phyloP scores from a whole-genome alignment of 2,329 filamentous ascomycete genomes.

The Fusarium hostae region DNA sequence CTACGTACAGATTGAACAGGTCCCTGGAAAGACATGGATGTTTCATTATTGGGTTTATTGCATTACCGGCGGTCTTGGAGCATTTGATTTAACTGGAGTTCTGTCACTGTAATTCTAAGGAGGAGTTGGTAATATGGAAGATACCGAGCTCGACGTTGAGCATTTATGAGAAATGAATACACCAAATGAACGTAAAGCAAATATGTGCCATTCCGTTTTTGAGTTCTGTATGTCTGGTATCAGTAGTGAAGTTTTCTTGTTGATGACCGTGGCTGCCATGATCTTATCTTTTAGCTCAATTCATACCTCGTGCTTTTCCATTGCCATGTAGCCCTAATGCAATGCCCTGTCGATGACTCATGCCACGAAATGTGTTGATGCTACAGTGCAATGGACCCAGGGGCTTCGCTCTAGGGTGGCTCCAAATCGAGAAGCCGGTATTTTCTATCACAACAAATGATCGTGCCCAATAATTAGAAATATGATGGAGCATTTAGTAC shows the following conservation, averaged over 20 bases:
- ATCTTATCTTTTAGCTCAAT: too few relatives aligned
- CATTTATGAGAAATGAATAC: slow-evolving; percentile 35
- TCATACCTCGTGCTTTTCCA: neutral
- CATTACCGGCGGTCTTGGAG: slow-evolving; percentile 16
- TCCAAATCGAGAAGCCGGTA: neutral
- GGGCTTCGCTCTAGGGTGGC: neutral
- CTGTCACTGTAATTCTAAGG: neutral
- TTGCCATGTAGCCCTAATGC: neutral
- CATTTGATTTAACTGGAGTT: slow-evolving; percentile 15
- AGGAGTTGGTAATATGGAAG: neutral
- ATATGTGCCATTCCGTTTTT: neutral
- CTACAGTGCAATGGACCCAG: neutral
- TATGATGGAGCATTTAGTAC: neutral
- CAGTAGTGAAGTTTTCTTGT: neutral
- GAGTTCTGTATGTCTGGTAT: neutral
- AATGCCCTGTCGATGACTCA: neutral
- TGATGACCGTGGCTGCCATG: neutral
- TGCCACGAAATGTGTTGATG: too few relatives aligned
- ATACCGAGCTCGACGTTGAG: slow-evolving; percentile 26
- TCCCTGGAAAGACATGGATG: neutral
- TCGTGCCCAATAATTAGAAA: neutral
- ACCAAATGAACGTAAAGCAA: neutral
- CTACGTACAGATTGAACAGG: slow-evolving; percentile 1
- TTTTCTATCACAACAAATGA: neutral
- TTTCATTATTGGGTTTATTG: slow-evolving; percentile 12